These are phyloP conservation scores for Neckera pumila DNA, from an alignment of 225 moss, liverwort and hornwort species.

Conservation along the genomic window DNA sequence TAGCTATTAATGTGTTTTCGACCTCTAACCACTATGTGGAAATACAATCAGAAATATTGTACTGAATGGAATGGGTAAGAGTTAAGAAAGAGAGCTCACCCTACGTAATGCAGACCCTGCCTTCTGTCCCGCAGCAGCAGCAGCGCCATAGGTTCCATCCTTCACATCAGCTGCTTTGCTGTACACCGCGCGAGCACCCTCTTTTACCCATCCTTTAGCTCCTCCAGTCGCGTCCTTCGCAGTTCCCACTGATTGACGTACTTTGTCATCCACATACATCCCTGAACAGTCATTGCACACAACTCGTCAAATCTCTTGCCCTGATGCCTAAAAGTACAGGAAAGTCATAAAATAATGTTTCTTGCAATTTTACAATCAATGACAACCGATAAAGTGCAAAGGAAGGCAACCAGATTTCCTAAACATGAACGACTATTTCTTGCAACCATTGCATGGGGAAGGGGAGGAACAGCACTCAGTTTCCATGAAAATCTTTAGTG, in stretches of 20 bases:
- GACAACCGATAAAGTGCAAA: not conserved
- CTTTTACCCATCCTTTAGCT: constrained; percentile 21
- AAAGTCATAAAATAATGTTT: not conserved
- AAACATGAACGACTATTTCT: not conserved
- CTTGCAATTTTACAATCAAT: not conserved
- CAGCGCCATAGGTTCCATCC: constrained; percentile 6
- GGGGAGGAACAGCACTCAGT: not conserved
- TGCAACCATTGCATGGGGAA: too few relatives aligned
- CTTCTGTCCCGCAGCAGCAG: constrained; percentile 13
- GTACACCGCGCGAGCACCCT: constrained; percentile 18
- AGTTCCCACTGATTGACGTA: constrained; percentile 4
- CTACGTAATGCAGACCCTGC: constrained; percentile 1
- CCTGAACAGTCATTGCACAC: not conserved
- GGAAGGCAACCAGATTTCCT: not conserved
- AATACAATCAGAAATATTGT: not conserved
- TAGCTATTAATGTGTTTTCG: not conserved
- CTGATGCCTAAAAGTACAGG: too few relatives aligned
- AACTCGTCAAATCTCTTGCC: not conserved
- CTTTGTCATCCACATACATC: constrained; percentile 5
- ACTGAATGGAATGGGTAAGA: not conserved
- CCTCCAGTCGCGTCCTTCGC: constrained; percentile 17
- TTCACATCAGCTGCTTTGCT: constrained; percentile 11
- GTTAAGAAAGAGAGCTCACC: not conserved
- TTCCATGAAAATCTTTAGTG: not conserved
- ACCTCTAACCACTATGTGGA: not conserved